These are phyloP conservation scores for Umbelopsis ramanniana DNA, from an alignment of 192 early-diverging fungal species.

Conservation along the genomic window DNA sequence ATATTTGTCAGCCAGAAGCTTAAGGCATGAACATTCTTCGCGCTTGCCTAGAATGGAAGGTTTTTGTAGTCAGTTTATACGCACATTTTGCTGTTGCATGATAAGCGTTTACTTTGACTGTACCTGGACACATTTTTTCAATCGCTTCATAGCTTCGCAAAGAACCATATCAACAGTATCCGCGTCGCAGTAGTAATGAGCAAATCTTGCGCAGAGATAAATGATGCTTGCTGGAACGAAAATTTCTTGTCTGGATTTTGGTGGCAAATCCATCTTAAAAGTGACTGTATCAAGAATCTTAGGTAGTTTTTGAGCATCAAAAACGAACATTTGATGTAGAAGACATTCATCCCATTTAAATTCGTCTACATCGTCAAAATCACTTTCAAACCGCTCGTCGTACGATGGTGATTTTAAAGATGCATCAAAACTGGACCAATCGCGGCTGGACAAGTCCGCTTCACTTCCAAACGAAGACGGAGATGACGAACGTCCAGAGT, in stretches of 20 bases:
- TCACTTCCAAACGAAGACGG: slow-evolving; percentile 4
- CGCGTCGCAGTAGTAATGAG: slow-evolving; percentile 74
- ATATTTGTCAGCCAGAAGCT: slow-evolving; percentile 88
- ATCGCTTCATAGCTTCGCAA: slow-evolving; percentile 54
- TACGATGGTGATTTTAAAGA: neutral
- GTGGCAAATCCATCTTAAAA: slow-evolving; percentile 60
- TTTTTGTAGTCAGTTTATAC: neutral
- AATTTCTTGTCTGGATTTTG: slow-evolving; percentile 60
- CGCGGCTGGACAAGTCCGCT: neutral
- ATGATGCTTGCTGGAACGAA: slow-evolving; percentile 85
- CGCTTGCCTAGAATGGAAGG: slow-evolving; percentile 21
- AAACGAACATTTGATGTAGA: slow-evolving; percentile 95
- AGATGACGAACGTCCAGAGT: slow-evolving; percentile 20
- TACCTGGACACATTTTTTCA: slow-evolving; percentile 43
- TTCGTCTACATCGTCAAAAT: slow-evolving; percentile 15
- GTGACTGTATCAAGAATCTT: slow-evolving; percentile 76
- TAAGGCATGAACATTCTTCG: slow-evolving; percentile 39
- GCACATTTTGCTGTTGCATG: neutral
- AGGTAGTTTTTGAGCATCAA: slow-evolving; percentile 69
- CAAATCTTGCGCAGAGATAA: slow-evolving; percentile 87
- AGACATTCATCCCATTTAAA: slow-evolving; percentile 85
- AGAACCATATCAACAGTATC: slow-evolving; percentile 78
- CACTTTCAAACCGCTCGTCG: slow-evolving; percentile 16
- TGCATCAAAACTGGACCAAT: slow-evolving; percentile 4
- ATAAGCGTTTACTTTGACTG: slow-evolving; percentile 45